Conservation (phyloP, 2,329 filamentous ascomycete species). For the Fusarium nisikadoi region DNA sequence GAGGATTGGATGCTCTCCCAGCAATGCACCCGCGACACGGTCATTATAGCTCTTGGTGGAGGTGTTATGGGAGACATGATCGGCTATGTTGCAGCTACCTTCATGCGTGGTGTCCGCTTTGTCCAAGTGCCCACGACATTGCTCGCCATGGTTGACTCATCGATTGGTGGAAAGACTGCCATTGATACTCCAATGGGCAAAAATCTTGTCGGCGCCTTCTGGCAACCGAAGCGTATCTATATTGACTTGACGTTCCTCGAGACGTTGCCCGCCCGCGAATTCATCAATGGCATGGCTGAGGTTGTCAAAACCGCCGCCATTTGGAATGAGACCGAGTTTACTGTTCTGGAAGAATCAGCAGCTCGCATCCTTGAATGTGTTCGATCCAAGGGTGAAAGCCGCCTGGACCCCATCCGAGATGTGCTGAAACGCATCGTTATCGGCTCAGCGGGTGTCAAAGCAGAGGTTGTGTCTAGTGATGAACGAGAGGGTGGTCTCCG, state of each 20-base stretch:
- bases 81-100: constrained; percentile 95
- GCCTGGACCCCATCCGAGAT: constrained; percentile 76
- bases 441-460: constrained; percentile 92
- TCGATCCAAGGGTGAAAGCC: constrained; percentile 54
- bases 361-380: constrained; percentile 70
- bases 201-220: constrained; percentile 95
- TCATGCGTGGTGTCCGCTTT: constrained; percentile 97
- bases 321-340: constrained; percentile 90
- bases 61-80: constrained; percentile 99
- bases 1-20: constrained; percentile 97
- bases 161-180: constrained; percentile 97
- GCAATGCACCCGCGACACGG: constrained; percentile 92
- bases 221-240: constrained; percentile 94
- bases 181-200: constrained; percentile 97
- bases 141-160: constrained; percentile 97
- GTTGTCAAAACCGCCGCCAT: constrained; percentile 98
- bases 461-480: constrained; percentile 91
- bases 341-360: constrained; percentile 83
- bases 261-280: constrained; percentile 88
- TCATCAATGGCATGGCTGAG: constrained; percentile 99
- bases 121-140: constrained; percentile 97
- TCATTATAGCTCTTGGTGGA: constrained; percentile 93
- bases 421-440: constrained; percentile 83
- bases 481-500: constrained; percentile 93
- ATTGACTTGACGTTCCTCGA: constrained; percentile 93